Conservation (phyloP, 2,329 filamentous ascomycete genomes). For the Claviceps lovelessii region DNA sequence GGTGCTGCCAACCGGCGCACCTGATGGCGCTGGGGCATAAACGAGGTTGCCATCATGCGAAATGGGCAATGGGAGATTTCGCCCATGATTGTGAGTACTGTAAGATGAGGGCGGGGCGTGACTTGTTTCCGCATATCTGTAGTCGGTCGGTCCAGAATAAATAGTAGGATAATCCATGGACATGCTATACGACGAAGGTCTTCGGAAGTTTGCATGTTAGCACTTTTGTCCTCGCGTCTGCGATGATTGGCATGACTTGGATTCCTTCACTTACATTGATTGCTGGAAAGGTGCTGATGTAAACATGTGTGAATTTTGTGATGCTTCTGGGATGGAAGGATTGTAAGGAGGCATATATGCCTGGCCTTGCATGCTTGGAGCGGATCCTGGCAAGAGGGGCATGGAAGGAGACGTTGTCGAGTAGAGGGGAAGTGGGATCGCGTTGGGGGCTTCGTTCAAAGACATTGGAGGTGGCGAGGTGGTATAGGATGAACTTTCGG, state of each 20-base stretch:
- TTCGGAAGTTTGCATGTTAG: conserved; percentile 12
- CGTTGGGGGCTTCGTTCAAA: conserved; percentile 25
- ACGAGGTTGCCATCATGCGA: conserved; percentile 26
- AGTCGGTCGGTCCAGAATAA: conserved; percentile 21
- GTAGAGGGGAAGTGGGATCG: conserved; percentile 34
- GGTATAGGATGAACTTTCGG: conserved; percentile 32
- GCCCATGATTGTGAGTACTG: conserved; percentile 16
- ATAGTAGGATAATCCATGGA: conserved; percentile 29
- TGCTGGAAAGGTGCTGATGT: conserved; percentile 19
- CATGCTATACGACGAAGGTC: conserved; percentile 26
- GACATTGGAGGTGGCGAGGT: conserved; percentile 21
- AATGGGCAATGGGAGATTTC: conserved; percentile 24
- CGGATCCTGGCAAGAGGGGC: conserved; percentile 36
- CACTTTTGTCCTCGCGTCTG: background rate
- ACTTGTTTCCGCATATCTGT: conserved; percentile 21
- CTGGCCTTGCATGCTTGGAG: conserved; percentile 26
- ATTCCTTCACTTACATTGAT: conserved; percentile 19
- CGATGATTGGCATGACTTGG: background rate
- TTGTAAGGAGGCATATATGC: conserved; percentile 38
- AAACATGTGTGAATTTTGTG: conserved; percentile 22
- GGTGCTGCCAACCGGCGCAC: conserved; percentile 22
- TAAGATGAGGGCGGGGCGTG: background rate
- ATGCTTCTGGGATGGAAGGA: conserved; percentile 30
- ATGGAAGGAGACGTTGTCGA: conserved; percentile 34
- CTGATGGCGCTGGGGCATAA: conserved; percentile 25